These are phyloP conservation scores for Urochloa ruziziensis DNA, from an alignment of 176 grass and related monocot species.

Conservation along the genomic window DNA sequence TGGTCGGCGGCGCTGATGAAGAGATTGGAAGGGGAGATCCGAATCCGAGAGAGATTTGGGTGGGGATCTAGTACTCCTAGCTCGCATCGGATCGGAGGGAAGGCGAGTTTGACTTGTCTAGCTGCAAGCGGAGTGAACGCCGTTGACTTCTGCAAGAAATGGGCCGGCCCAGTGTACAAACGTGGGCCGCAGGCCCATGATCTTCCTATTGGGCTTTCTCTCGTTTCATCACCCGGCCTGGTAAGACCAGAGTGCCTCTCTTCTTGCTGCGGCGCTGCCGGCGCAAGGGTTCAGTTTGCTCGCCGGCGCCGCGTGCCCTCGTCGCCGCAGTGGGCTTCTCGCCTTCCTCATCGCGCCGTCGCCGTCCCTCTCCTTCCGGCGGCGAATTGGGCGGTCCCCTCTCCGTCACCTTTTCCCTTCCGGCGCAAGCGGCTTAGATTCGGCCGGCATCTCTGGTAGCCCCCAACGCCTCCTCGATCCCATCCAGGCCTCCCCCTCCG, in stretches of 20 bases:
- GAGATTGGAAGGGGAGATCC: neutral
- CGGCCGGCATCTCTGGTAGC: neutral
- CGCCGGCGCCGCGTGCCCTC: neutral
- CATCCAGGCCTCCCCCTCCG: too few relatives aligned
- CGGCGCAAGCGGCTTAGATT: neutral
- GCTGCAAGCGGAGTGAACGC: neutral
- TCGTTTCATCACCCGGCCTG: neutral
- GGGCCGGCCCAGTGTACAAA: neutral
- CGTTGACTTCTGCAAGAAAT: neutral
- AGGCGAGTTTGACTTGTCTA: conserved; percentile 16
- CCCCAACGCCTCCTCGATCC: neutral
- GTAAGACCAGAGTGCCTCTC: neutral
- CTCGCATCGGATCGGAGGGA: neutral
- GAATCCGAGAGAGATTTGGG: conserved; percentile 3
- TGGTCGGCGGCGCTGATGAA: neutral
- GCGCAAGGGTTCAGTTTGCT: neutral
- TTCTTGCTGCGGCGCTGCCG: neutral
- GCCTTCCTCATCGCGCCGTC: neutral
- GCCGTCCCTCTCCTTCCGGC: neutral
- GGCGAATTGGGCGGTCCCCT: neutral
- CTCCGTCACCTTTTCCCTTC: neutral
- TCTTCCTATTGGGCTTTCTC: neutral
- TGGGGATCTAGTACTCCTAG: too few relatives aligned
- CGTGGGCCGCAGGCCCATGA: neutral
- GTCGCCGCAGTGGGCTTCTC: neutral